Evolutionary conservation across 2,329 filamentous ascomycete genomes (phyloP), one percentile per base, ranked within the genome.

Genomic region (Fonsecaea pugnacius): DNA sequence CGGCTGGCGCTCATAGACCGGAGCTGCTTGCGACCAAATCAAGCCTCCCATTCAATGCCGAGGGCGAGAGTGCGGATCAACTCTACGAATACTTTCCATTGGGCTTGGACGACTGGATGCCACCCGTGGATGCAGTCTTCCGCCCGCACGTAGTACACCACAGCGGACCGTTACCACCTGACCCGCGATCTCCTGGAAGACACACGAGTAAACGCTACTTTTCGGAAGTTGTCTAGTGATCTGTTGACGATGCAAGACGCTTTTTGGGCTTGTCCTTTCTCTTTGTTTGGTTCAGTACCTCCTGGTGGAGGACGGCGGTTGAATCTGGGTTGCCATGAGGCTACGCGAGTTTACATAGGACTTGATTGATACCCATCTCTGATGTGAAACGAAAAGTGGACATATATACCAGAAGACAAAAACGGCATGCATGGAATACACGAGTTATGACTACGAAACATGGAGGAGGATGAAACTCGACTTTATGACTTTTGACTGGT

Each of bases 21-120:
- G 68, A 70, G 8, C 57, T 68, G 0, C 16, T 67, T 4, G 33
- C 60, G 8, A 59, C 56, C 6, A 68, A 67, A 55, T 68, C 66
- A 21, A 58, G 61, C 16, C 48, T 63, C 2, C 50, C 65, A 9
- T 67, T 62, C 59, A 50, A 38, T 32, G 51, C 52, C 10, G 68
- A 66, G 7, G 62, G 66, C 5, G 66, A 70, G 21, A 68, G 59
- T 70, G 89, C 89, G 0, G 93, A 97, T 76, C 80, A 93, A 69
- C 80, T 97, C 18, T 97, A 97, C 74, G 93, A 98, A 78, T 97
- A 98, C 74, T 97, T 98, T 69, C 93, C 93, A 0, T 82, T 98
- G 16, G 92, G 90, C 55, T 79, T 96, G 64, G 92, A 97, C 75
- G 93, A 97, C 73, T 97, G 86, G 88, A 92, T 93, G 86, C 90